phyloP scores from a whole-genome alignment of 2,329 filamentous ascomycete genomes.

The Penicillium sp. region DNA sequence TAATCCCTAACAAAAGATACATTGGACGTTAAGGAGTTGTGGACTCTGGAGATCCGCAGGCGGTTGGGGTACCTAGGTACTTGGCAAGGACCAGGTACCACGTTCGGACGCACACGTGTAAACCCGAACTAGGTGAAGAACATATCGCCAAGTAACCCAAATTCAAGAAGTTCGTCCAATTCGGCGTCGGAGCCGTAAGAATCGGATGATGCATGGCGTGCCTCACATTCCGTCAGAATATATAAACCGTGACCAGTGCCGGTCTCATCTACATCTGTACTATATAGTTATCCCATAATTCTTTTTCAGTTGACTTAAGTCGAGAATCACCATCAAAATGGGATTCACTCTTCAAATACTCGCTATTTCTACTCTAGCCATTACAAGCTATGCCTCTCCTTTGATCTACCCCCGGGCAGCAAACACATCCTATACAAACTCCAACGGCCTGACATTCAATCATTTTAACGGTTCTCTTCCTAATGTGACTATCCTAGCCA shows the following conservation, averaged over 20 bases:
- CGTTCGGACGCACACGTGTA: not conserved
- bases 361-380: constrained; percentile 20
- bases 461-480: constrained; percentile 29
- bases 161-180: not conserved
- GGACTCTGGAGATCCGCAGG: not conserved
- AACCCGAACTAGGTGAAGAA: not conserved
- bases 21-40: not conserved
- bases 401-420: constrained; percentile 20
- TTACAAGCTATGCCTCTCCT: constrained; percentile 24
- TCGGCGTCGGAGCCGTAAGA: constrained; percentile 1
- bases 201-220: not conserved
- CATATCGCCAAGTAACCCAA: constrained; percentile 4
- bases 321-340: constrained; percentile 11
- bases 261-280: not conserved
- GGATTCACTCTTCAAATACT: constrained; percentile 16
- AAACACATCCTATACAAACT: constrained; percentile 26
- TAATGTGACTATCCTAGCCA: constrained; percentile 29
- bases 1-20: not conserved
- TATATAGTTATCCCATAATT: not conserved
- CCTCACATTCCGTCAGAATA: not conserved
- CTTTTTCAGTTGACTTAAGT: not conserved
- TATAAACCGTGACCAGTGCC: not conserved
- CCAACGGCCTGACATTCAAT: constrained; percentile 29
- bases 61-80: not conserved
- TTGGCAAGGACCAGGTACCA: not conserved